Conservation (phyloP, 768 basidiomycete genomes). For the Mycena latifolia region DNA sequence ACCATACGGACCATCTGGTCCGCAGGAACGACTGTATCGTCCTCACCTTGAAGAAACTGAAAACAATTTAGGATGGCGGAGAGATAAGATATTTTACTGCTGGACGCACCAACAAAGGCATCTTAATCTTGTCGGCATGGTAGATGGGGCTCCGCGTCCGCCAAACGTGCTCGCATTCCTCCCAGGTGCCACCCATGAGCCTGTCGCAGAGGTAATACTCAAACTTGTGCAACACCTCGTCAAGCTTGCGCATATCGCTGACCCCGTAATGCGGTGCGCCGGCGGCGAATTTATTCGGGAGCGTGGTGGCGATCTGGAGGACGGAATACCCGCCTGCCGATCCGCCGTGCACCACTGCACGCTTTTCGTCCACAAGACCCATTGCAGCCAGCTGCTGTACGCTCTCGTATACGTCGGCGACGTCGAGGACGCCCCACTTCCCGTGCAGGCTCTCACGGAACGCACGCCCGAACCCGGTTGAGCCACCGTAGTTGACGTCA, state of each 20-base stretch:
- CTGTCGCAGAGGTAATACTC: constrained; percentile 59
- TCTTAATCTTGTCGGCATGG: constrained; percentile 61
- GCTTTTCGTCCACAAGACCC: constrained; percentile 55
- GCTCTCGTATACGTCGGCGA: constrained; percentile 60
- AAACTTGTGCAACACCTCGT: constrained; percentile 68
- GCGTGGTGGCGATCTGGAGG: constrained; percentile 52
- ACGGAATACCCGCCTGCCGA: constrained; percentile 70
- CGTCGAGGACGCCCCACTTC: constrained; percentile 71
- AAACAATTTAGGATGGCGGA: neutral
- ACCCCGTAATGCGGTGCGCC: constrained; percentile 65
- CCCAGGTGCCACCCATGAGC: constrained; percentile 63
- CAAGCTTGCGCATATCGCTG: constrained; percentile 60
- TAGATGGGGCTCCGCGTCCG: constrained; percentile 63
- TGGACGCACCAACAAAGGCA: constrained; percentile 61
- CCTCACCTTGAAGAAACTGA: constrained; percentile 64
- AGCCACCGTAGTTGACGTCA: constrained; percentile 13
- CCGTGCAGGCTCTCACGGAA: constrained; percentile 53
- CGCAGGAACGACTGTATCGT: constrained; percentile 43
- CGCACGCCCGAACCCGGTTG: constrained; percentile 10
- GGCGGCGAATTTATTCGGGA: constrained; percentile 55
- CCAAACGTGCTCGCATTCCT: constrained; percentile 62
- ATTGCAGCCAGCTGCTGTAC: constrained; percentile 54
- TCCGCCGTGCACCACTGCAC: constrained; percentile 66
- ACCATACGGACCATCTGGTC: constrained; percentile 60
- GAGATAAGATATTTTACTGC: neutral